phyloP scores from a whole-genome alignment of 306 rosid genomes.

The Quercus wislizeni region DNA sequence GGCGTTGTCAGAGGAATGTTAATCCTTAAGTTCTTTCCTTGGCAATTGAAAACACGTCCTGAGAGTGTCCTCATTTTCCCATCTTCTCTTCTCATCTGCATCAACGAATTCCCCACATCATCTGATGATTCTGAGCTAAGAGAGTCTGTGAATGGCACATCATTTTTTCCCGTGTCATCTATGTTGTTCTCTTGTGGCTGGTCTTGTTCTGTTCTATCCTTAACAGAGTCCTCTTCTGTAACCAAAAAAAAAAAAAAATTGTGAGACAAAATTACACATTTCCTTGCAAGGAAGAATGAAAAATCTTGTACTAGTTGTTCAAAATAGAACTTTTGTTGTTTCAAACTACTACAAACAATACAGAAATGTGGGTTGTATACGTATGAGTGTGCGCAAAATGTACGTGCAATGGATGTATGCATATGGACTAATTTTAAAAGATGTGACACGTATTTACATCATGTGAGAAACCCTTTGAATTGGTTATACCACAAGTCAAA shows the following conservation, averaged over 20 bases:
- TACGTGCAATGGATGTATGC: not conserved
- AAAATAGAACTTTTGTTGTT: not conserved
- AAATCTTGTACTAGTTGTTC: not conserved
- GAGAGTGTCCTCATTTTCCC: constrained; percentile 55
- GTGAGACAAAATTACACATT: not conserved
- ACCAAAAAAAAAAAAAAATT: constrained; percentile 14
- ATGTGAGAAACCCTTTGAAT: not conserved
- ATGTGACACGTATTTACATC: not conserved
- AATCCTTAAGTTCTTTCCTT: constrained; percentile 83
- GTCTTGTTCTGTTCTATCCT: constrained; percentile 60
- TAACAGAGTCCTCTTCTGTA: constrained; percentile 81
- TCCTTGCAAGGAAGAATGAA: not conserved
- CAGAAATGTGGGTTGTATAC: not conserved
- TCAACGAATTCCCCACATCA: not conserved
- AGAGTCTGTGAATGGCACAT: constrained; percentile 41
- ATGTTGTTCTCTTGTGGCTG: constrained; percentile 45
- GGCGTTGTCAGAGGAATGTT: constrained; percentile 94
- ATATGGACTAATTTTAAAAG: not conserved
- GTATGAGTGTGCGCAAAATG: not conserved
- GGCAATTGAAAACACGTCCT: constrained; percentile 55
- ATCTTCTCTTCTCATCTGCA: constrained; percentile 47
- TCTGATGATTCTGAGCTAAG: constrained; percentile 7
- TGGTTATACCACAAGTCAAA: not conserved
- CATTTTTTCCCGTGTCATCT: constrained; percentile 61
- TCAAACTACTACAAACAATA: not conserved